Evolutionary conservation across 176 grass and related monocot genomes (phyloP).

Genomic region (Tillandsia fasciculata): DNA sequence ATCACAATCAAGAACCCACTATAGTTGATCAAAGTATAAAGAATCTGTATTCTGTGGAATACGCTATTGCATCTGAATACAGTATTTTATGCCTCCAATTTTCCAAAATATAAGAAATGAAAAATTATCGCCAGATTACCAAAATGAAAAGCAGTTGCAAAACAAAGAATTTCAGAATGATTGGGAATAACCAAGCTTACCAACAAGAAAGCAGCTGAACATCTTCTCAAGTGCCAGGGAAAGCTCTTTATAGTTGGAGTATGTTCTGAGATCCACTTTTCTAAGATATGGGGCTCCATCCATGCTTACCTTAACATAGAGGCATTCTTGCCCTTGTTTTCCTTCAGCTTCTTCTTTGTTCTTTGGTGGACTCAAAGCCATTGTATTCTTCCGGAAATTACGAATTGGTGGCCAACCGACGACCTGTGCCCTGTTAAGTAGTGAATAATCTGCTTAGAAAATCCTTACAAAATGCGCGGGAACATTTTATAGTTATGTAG

Average conservation of each 20-base stretch:
- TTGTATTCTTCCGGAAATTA: slow-evolving; percentile 71
- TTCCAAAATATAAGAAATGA: too few relatives aligned
- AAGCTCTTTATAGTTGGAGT: slow-evolving; percentile 67
- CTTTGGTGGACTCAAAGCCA: slow-evolving; percentile 45
- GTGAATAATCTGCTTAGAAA: slow-evolving; percentile 4
- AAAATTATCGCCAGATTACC: too few relatives aligned
- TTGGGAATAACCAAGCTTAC: slow-evolving; percentile 25
- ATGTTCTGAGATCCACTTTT: slow-evolving; percentile 75
- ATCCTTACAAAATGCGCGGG: not conserved
- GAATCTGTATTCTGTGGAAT: too few relatives aligned
- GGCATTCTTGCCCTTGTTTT: slow-evolving; percentile 31
- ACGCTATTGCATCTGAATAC: too few relatives aligned
- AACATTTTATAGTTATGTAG: not conserved
- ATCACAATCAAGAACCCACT: too few relatives aligned
- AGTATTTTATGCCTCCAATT: too few relatives aligned
- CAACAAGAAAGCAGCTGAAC: slow-evolving; percentile 65
- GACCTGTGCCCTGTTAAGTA: slow-evolving; percentile 51
- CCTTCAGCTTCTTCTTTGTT: slow-evolving; percentile 36
- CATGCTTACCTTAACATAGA: slow-evolving; percentile 90
- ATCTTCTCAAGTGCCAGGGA: slow-evolving; percentile 57
- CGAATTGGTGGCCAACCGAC: slow-evolving; percentile 88
- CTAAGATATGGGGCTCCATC: slow-evolving; percentile 78
- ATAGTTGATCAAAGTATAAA: too few relatives aligned
- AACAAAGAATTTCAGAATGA: not conserved
- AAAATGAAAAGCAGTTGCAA: not conserved